These are phyloP conservation scores for Lentinula guzmanii DNA, from an alignment of 768 basidiomycete genomes.

Conservation along the genomic window DNA sequence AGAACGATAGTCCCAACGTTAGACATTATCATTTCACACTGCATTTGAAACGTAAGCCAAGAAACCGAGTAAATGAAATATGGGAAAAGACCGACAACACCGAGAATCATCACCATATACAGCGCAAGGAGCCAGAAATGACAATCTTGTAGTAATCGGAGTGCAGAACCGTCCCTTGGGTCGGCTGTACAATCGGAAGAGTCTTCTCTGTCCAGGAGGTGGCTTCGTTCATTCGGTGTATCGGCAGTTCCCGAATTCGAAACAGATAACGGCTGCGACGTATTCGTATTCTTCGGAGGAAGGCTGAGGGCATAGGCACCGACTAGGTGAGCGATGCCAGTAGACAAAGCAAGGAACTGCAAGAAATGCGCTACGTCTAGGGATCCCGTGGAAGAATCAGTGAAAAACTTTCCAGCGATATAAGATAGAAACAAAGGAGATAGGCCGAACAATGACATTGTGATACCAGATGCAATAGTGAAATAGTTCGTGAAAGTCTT, in stretches of 20 bases:
- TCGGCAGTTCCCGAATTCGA: neutral
- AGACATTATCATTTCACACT: conserved; percentile 81
- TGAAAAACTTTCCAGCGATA: conserved; percentile 60
- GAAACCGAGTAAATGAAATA: neutral
- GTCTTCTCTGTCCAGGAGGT: conserved; percentile 2
- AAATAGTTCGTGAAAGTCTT: conserved; percentile 61
- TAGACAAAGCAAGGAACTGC: conserved; percentile 48
- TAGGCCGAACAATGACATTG: conserved; percentile 73
- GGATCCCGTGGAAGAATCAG: conserved; percentile 33
- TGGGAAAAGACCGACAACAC: conserved; percentile 46
- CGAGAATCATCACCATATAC: conserved; percentile 49
- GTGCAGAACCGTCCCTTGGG: neutral
- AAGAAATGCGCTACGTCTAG: conserved; percentile 43
- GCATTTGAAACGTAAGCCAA: neutral
- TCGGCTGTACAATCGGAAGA: neutral
- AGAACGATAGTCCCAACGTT: conserved; percentile 75
- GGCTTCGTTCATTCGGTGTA: neutral
- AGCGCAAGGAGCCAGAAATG: conserved; percentile 63
- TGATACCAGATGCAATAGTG: conserved; percentile 60
- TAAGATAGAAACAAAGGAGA: conserved; percentile 71
- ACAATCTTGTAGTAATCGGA: conserved; percentile 43
- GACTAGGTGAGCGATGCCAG: conserved; percentile 46
- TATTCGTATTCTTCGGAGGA: neutral
- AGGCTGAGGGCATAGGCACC: conserved; percentile 41
- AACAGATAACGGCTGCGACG: neutral